phyloP scores from a whole-genome alignment of 441 rosid species.

The Erodium moschatum region DNA sequence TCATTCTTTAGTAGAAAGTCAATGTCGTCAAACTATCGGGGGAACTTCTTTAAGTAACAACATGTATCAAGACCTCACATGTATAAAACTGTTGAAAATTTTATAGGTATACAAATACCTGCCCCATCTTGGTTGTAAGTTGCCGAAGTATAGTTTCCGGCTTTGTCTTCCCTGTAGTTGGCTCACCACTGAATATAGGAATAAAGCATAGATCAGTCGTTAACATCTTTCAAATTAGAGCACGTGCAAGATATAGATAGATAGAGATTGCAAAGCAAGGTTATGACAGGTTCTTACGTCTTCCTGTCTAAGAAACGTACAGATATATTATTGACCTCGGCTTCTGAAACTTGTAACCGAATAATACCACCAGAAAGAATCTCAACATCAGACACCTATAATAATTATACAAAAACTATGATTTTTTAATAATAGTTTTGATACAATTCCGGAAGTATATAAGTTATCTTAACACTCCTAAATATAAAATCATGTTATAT shows the following conservation, averaged over 20 bases:
- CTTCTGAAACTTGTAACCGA: conserved; percentile 84
- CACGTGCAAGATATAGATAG: background rate
- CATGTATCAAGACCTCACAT: background rate
- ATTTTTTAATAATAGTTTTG: background rate
- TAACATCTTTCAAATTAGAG: background rate
- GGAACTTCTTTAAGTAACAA: background rate
- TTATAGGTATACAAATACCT: conserved; percentile 36
- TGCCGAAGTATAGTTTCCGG: conserved; percentile 77
- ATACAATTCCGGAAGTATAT: background rate
- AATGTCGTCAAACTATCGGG: no score
- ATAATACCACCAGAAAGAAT: conserved; percentile 85
- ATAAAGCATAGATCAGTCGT: conserved; percentile 15
- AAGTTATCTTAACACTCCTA: background rate
- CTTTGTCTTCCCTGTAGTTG: conserved; percentile 76
- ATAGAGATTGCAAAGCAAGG: conserved; percentile 8
- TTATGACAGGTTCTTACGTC: conserved; percentile 50
- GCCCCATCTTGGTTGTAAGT: conserved; percentile 91
- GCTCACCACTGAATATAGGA: conserved; percentile 63
- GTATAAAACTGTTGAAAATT: background rate
- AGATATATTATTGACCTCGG: conserved; percentile 81
- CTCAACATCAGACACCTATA: conserved; percentile 83
- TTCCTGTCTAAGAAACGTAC: conserved; percentile 79
- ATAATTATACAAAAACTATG: conserved; percentile 12
- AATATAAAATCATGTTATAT: background rate
- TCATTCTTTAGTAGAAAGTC: no score